These are phyloP conservation scores for Leishmania tropica DNA, from an alignment of 208 protist species.

Conservation along the genomic window DNA sequence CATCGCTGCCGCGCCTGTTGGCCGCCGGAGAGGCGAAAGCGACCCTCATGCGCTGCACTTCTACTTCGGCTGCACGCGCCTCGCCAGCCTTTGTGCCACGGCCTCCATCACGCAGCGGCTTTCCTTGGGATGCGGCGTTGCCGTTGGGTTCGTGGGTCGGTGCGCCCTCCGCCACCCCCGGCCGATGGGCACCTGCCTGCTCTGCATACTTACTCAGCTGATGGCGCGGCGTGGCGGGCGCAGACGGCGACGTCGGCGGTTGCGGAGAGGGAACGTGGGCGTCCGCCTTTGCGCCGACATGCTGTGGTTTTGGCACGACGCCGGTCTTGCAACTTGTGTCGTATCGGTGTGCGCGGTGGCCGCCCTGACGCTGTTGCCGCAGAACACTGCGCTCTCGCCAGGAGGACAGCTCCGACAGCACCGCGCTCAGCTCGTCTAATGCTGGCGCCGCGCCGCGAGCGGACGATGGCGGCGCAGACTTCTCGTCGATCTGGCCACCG, in stretches of 20 bases:
- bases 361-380: constrained; percentile 14
- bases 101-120: no score
- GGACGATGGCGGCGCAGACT: neutral
- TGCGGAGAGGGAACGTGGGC: neutral
- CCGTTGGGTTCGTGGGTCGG: neutral
- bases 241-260: neutral
- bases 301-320: neutral
- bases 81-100: neutral
- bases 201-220: neutral
- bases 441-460: neutral
- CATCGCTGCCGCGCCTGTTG: neutral
- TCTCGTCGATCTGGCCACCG: neutral
- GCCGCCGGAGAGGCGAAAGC: no score
- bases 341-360: neutral
- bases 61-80: neutral
- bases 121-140: neutral
- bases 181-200: no score
- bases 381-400: constrained; percentile 33
- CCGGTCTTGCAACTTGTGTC: neutral
- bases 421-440: constrained; percentile 16
- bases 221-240: neutral
- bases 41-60: no score
- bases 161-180: neutral
- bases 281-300: neutral
- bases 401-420: constrained; percentile 31